Base-by-base conservation (phyloP, 345 rosid genomes). In the Erodium maritimum region DNA sequence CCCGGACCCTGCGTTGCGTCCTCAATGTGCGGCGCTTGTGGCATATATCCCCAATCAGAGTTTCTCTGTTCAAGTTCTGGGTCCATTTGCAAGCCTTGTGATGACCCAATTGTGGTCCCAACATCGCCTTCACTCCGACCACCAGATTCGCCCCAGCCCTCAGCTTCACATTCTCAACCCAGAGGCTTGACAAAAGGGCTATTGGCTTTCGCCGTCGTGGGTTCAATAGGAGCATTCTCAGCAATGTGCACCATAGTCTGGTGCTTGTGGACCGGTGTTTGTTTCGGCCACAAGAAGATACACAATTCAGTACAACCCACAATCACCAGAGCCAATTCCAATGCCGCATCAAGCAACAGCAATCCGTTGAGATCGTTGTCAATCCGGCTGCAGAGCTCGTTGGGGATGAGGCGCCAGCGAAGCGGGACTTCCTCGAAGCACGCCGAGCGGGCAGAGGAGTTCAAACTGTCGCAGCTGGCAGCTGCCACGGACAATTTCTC, bases 231-330 rank as follows among this genome's bases (percentile, higher is more conserved):
- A 16, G 65, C 64, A 1, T 65, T 85, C 1, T 66, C 85, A 0
- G 94, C 94, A 17, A 71, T 93, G 19, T 83, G 91, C 37, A 72
- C 81, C 1, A 25, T 87, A 13, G 57, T 80, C 17, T 89, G 83
- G 56, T 87, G 91, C 62, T 59, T 87, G 21, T 86, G 95, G 99
- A 76, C 71, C 0, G 91, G 96, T 10, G 83, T 58, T 64, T 93
- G 90, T 71, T 81, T 87, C 57, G 88, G 94, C 51, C 77, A 78
- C 66, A 86, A 82, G 79, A 93, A 93, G 66, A 73, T 93, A 12
- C 91, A 93, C 60, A 93, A 93, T 70, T 89, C 96, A 0, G 99
- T 93, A 21, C 99, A 89, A 56, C 99, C 99, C 2, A 89, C 87
- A 16, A 83, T 89, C 42, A 85, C 89, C 12, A 70, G 95, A 57